Base-by-base conservation (phyloP, 2,329 filamentous ascomycete species). In the Coleophoma crateriformis region DNA sequence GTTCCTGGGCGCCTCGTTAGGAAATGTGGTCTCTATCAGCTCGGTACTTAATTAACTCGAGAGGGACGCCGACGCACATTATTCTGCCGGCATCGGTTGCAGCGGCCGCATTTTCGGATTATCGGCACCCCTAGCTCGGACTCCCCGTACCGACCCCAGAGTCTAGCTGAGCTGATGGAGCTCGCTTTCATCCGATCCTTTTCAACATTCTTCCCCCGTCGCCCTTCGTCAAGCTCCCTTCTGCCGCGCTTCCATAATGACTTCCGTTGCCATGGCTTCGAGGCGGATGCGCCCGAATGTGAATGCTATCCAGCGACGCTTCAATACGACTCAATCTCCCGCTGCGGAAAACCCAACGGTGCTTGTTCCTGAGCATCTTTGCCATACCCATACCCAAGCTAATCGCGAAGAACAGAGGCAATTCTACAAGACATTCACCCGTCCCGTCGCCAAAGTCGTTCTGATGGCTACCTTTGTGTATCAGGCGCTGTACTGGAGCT, bases 401-500 rank as follows among this genome's bases (percentile, higher is more conserved):
- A 27, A 27, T 27, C 27, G 8, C 8, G 7, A 27, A 10, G 7
- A 27, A 34, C 58, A 87, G 79, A 69, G 79, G 45, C 72, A 76
- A 43, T 91, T 91, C 70, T 92, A 90, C 73, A 84, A 81, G 63
- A 82, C 81, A 13, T 90, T 90, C 63, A 81, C 83, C 37, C 77
- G 85, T 2, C 87, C 88, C 3, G 74, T 92, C 42, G 77, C 81
- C 47, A 92, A 90, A 70, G 82, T 83, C 48, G 79, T 89, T 56
- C 75, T 92, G 35, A 77, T 87, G 62, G 87, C 88, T 48, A 78
- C 90, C 49, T 83, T 89, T 62, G 86, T 84, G 2, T 94, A 92
- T 66, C 88, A 94, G 68, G 60, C 87, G n/a, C 68, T 78, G 13
- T 92, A 91, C 69, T 89, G 81, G 72, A 71, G 70, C 13, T 94